A percentile compares a stretch with the other conserved stretches of the same genome.
Conservation (phyloP, 768 basidiomycete species). For the Russula dissimulans region DNA sequence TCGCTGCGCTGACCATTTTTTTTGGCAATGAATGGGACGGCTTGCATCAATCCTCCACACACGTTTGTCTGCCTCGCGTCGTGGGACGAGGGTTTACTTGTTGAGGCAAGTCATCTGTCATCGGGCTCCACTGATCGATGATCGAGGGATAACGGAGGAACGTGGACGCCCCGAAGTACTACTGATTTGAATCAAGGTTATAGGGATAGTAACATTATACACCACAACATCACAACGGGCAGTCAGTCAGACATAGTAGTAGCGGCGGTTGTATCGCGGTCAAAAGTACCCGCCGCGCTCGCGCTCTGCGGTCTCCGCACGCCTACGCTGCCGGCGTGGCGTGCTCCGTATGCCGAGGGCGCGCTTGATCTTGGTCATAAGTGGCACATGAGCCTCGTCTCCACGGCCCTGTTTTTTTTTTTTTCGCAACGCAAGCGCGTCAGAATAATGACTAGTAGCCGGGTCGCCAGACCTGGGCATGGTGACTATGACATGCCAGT, state of each 20-base stretch:
- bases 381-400: conserved; percentile 34
- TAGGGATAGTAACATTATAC: neutral
- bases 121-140: conserved; percentile 8
- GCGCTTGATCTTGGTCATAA: conserved; percentile 45
- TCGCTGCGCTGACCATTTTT: conserved; percentile 4
- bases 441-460: neutral
- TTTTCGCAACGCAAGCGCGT: neutral
- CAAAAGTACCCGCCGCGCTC: neutral
- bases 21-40: conserved; percentile 1
- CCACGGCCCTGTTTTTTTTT: conserved; percentile 32
- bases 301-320: neutral
- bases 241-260: neutral
- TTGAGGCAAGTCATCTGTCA: conserved; percentile 10
- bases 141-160: conserved; percentile 10
- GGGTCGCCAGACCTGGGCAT: too few relatives aligned
- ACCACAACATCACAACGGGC: too few relatives aligned
- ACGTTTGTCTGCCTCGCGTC: neutral
- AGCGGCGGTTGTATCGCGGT: neutral
- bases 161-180: neutral
- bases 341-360: conserved; percentile 43
- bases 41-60: neutral
- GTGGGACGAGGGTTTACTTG: neutral
- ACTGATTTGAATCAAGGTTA: neutral
- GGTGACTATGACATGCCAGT: neutral
- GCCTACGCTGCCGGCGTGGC: conserved; percentile 25